Conservation (phyloP, 2,329 filamentous ascomycete species). For the Aureobasidium sp. region DNA sequence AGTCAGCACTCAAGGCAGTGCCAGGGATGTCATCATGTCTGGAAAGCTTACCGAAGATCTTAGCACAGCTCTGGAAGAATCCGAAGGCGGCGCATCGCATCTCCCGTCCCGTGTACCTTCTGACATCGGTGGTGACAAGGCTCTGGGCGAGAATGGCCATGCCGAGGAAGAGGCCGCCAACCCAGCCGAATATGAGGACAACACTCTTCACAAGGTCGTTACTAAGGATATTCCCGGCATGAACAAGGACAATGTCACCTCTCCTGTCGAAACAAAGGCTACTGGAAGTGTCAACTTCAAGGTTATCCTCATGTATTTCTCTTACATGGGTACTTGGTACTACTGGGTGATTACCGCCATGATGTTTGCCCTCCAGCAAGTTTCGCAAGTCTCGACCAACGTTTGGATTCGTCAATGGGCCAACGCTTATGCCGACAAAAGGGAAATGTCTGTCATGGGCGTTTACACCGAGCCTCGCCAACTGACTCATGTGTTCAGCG, state of each 20-base stretch:
- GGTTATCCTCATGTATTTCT: conserved; percentile 78
- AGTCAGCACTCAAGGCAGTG: conserved; percentile 65
- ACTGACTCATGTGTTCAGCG: conserved; percentile 35
- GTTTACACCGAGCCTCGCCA: conserved; percentile 29
- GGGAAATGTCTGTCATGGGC: conserved; percentile 31
- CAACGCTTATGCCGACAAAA: conserved; percentile 63
- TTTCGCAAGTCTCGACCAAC: conserved; percentile 80
- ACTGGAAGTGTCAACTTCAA: conserved; percentile 80
- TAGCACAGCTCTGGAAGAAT: conserved; percentile 49
- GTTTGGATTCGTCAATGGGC: conserved; percentile 95
- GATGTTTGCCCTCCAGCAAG: conserved; percentile 74
- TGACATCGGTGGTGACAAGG: conserved; percentile 54
- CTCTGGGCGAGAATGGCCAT: conserved; percentile 25
- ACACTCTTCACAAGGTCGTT: conserved; percentile 41
- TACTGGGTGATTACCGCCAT: conserved; percentile 75
- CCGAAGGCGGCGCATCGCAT: conserved; percentile 61
- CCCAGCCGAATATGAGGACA: conserved; percentile 24
- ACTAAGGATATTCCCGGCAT: conserved; percentile 30
- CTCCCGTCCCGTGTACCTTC: conserved; percentile 72
- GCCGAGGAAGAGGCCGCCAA: conserved; percentile 42
- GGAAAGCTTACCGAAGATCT: conserved; percentile 84
- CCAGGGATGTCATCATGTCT: conserved; percentile 72
- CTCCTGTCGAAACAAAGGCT: conserved; percentile 63
- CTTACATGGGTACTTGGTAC: conserved; percentile 91
- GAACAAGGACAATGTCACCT: conserved; percentile 27